Evolutionary conservation across 371 early-diverging fungal species (phyloP).

Genomic region (Zopfochytrium polystomum): DNA sequence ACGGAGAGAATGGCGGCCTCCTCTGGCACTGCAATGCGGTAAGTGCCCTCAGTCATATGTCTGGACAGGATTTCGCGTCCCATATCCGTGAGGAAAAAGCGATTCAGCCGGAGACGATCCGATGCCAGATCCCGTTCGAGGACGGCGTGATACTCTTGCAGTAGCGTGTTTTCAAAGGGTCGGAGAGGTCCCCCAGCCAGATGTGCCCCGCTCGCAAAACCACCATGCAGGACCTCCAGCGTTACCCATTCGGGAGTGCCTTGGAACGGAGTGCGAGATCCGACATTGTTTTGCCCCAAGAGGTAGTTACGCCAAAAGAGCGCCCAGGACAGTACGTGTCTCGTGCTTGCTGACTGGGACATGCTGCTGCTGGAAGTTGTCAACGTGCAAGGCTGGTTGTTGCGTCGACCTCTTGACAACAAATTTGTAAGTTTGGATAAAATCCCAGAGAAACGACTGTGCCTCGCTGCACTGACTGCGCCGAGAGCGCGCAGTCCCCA

Average conservation of each 20-base stretch:
- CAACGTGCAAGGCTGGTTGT: no score
- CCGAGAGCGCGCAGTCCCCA: no score
- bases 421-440: no score
- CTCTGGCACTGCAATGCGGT: not conserved
- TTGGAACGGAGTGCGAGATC: not conserved
- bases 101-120: not conserved
- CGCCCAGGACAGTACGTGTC: not conserved
- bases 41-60: not conserved
- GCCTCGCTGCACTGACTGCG: no score
- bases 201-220: not conserved
- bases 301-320: not conserved
- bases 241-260: not conserved
- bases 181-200: not conserved
- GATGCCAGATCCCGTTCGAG: not conserved
- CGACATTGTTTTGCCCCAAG: not conserved
- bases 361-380: no score
- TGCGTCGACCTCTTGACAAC: no score
- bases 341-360: no score
- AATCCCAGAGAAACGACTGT: no score
- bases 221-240: not conserved
- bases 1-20: not conserved
- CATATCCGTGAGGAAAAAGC: not conserved
- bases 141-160: not conserved
- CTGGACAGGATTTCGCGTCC: not conserved
- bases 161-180: not conserved